phyloP scores from a whole-genome alignment of 2,329 filamentous ascomycete genomes.

The Ploettnerulaceae sp. region DNA sequence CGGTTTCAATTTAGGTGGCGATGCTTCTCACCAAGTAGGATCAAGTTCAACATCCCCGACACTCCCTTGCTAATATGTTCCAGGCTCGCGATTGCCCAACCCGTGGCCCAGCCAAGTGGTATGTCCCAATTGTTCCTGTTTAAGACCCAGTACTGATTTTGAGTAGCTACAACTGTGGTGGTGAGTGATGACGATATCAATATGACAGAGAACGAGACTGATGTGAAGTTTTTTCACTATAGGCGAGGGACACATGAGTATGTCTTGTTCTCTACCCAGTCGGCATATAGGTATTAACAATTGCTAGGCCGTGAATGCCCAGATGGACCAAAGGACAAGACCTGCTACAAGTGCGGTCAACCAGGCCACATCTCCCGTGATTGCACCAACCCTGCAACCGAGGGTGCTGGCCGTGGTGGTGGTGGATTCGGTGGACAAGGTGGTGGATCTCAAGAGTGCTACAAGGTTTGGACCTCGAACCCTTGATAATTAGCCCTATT shows the following conservation, averaged over 20 bases:
- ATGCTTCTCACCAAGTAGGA: conserved; percentile 67
- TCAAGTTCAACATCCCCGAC: conserved; percentile 22
- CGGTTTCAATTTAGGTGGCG: conserved; percentile 54
- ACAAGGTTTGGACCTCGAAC: conserved; percentile 53
- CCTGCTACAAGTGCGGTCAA: conserved; percentile 75
- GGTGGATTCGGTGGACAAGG: conserved; percentile 36
- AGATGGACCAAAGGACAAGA: conserved; percentile 82
- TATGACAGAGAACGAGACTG: conserved; percentile 24
- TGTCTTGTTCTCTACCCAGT: conserved; percentile 35
- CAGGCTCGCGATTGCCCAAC: conserved; percentile 82
- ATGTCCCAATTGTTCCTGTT: conserved; percentile 35
- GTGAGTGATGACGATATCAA: conserved; percentile 44
- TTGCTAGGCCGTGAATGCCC: conserved; percentile 78
- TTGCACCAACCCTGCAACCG: conserved; percentile 33
- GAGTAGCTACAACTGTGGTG: conserved; percentile 73
- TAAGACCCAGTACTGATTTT: conserved; percentile 16
- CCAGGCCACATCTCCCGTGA: conserved; percentile 90
- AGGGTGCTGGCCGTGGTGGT: conserved; percentile 31
- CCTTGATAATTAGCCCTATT: neutral
- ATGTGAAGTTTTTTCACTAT: conserved; percentile 30
- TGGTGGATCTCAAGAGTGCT: conserved; percentile 66
- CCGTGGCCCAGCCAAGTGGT: conserved; percentile 80
- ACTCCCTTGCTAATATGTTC: conserved; percentile 19
- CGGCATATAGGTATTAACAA: conserved; percentile 21
- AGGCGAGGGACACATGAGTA: conserved; percentile 73